These are phyloP conservation scores for Penicillium hordei DNA, from an alignment of 2,329 filamentous ascomycete species.

Conservation along the genomic window DNA sequence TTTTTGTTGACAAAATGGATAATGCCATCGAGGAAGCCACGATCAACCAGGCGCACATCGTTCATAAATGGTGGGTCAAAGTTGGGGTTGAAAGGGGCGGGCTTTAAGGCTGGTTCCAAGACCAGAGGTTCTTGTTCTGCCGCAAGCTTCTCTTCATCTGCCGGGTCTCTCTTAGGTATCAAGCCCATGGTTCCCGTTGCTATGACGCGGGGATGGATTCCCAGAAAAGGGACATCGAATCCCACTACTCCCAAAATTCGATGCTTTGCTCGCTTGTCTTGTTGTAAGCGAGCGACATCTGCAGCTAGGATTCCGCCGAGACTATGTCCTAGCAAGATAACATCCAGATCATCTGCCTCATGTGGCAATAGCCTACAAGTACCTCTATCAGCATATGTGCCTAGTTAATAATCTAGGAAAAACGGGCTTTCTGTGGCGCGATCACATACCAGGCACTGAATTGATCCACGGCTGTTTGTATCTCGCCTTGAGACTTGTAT, in stretches of 20 bases:
- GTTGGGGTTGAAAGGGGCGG: conserved; percentile 51
- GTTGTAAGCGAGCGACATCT: conserved; percentile 67
- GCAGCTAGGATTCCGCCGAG: conserved; percentile 84
- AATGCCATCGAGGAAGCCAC: conserved; percentile 63
- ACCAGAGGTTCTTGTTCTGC: conserved; percentile 21
- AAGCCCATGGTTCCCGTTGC: conserved; percentile 77
- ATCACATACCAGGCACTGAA: conserved; percentile 70
- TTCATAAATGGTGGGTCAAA: conserved; percentile 77
- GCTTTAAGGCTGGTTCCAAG: conserved; percentile 22
- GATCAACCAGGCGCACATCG: conserved; percentile 67
- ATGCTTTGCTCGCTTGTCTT: conserved; percentile 52
- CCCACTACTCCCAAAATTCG: conserved; percentile 76
- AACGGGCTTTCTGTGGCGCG: neutral
- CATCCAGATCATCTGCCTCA: conserved; percentile 70
- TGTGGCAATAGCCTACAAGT: conserved; percentile 67
- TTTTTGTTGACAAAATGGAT: conserved; percentile 82
- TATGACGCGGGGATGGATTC: conserved; percentile 84
- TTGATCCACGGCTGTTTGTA: conserved; percentile 70
- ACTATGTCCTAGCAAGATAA: conserved; percentile 81
- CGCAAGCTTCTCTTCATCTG: conserved; percentile 20
- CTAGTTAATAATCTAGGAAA: neutral
- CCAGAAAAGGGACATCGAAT: conserved; percentile 82
- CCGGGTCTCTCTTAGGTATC: conserved; percentile 49
- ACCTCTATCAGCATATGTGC: neutral
- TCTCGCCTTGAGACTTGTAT: conserved; percentile 47